Evolutionary conservation across 805 yeast species (phyloP).

Genomic region (Schizosaccharomyces octosporus): DNA sequence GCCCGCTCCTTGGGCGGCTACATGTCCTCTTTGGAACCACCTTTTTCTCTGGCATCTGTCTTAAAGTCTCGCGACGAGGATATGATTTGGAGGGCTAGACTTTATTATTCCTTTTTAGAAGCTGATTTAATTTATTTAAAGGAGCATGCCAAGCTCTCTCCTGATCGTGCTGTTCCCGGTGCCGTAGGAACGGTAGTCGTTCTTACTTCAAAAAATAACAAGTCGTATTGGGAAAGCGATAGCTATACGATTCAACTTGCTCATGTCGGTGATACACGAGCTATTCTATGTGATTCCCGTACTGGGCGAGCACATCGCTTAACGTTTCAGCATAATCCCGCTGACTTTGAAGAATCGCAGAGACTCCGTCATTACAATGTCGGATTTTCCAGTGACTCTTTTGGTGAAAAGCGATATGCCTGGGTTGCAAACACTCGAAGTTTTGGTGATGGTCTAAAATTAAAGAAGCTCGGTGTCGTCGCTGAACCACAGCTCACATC

Average conservation of each 20-base stretch:
- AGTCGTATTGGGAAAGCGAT: slow-evolving; percentile 38
- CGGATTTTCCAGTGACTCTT: slow-evolving; percentile 56
- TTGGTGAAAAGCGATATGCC: slow-evolving; percentile 72
- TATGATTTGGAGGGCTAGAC: slow-evolving; percentile 7
- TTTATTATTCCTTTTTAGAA: slow-evolving; percentile 22
- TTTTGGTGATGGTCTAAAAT: slow-evolving; percentile 58
- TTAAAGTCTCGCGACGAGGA: not conserved
- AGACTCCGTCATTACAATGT: slow-evolving; percentile 42
- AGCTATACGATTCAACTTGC: slow-evolving; percentile 49
- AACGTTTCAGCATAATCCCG: slow-evolving; percentile 68
- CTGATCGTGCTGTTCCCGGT: not conserved
- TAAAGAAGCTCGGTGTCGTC: slow-evolving; percentile 60
- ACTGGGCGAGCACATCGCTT: slow-evolving; percentile 54
- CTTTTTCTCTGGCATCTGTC: not conserved
- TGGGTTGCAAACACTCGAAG: slow-evolving; percentile 77
- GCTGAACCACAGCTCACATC: slow-evolving; percentile 69
- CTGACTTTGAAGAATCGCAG: slow-evolving; percentile 50
- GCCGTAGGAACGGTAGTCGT: slow-evolving; percentile 2
- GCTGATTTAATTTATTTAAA: slow-evolving; percentile 31
- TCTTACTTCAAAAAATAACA: slow-evolving; percentile 4
- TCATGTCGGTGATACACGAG: slow-evolving; percentile 82
- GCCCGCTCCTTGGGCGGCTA: not conserved
- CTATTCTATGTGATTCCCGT: slow-evolving; percentile 53
- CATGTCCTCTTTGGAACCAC: not conserved
- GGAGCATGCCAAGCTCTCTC: slow-evolving; percentile 9